phyloP scores from a whole-genome alignment of 345 rosid species.

The Stellera chamaejasme region DNA sequence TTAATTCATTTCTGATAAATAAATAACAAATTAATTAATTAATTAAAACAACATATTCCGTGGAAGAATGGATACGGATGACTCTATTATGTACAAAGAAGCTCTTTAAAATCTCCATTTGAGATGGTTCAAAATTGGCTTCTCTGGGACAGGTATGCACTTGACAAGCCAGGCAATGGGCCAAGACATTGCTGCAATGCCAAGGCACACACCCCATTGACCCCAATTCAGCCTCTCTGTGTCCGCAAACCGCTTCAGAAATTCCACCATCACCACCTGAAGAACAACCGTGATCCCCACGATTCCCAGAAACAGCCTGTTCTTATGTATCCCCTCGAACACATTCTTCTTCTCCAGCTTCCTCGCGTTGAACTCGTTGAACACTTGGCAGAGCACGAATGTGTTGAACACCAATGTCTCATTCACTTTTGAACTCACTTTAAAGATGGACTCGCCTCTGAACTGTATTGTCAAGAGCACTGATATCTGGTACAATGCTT shows the following conservation, averaged over 20 bases:
- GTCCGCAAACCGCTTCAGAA: slow-evolving; percentile 60
- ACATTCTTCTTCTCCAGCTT: slow-evolving; percentile 71
- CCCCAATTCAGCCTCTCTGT: slow-evolving; percentile 62
- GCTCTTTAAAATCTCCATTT: slow-evolving; percentile 10
- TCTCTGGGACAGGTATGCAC: slow-evolving; percentile 47
- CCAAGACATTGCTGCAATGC: slow-evolving; percentile 53
- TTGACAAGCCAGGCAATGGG: slow-evolving; percentile 63
- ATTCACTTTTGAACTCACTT: slow-evolving; percentile 39
- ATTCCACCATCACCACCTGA: slow-evolving; percentile 69
- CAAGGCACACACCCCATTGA: slow-evolving; percentile 60
- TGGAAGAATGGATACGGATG: too few species aligned
- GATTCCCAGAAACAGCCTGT: slow-evolving; percentile 54
- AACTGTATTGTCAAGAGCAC: slow-evolving; percentile 61
- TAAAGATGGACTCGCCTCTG: slow-evolving; percentile 49
- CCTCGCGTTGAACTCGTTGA: slow-evolving; percentile 76
- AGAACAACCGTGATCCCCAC: slow-evolving; percentile 41
- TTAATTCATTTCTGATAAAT: too few species aligned
- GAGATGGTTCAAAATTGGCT: slow-evolving; percentile 39
- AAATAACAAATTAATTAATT: too few species aligned
- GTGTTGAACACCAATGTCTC: slow-evolving; percentile 63
- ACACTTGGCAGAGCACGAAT: slow-evolving; percentile 69
- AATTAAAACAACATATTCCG: too few species aligned
- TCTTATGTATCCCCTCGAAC: slow-evolving; percentile 53
- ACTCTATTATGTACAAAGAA: too few species aligned
- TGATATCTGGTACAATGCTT: slow-evolving; percentile 53